Evolutionary conservation across 1,139 yeast species (phyloP).

Genomic region (Saccharomyces pastorianus): DNA sequence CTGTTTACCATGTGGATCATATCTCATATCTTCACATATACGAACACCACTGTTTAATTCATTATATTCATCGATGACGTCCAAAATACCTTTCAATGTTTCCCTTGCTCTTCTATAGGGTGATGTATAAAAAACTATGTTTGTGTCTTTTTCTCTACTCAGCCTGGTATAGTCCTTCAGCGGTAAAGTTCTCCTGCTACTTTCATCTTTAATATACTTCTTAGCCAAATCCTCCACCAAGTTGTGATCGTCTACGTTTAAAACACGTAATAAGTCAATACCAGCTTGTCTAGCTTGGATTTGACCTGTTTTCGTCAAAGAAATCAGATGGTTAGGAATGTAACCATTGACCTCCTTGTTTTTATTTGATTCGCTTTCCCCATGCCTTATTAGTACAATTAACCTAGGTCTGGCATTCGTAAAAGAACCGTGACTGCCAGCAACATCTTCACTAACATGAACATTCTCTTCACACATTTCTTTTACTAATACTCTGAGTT

Average conservation of each 20-base stretch:
- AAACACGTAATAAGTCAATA: slow-evolving; percentile 41
- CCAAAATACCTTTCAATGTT: slow-evolving; percentile 61
- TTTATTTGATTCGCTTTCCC: slow-evolving; percentile 82
- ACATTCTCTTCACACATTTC: slow-evolving; percentile 3
- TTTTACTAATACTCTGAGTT: not conserved
- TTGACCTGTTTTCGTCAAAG: slow-evolving; percentile 62
- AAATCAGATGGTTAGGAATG: slow-evolving; percentile 72
- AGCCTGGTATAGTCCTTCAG: slow-evolving; percentile 4
- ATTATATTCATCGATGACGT: slow-evolving; percentile 44
- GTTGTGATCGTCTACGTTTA: slow-evolving; percentile 42
- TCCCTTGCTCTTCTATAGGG: slow-evolving; percentile 79
- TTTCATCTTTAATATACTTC: slow-evolving; percentile 14
- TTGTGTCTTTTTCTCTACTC: slow-evolving; percentile 4
- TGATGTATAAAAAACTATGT: slow-evolving; percentile 60
- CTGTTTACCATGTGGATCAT: slow-evolving; percentile 20
- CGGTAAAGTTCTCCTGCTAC: slow-evolving; percentile 4
- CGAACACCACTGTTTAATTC: slow-evolving; percentile 14
- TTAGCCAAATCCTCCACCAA: slow-evolving; percentile 16
- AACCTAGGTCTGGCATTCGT: slow-evolving; percentile 35
- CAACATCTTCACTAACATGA: slow-evolving; percentile 7
- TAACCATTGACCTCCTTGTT: slow-evolving; percentile 71
- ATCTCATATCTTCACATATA: slow-evolving; percentile 10
- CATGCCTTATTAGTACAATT: slow-evolving; percentile 76
- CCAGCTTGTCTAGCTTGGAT: slow-evolving; percentile 68
- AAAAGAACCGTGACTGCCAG: not conserved